Base-by-base conservation (phyloP, 2,329 filamentous ascomycete genomes). In the Paracoccidioides brasiliensis region DNA sequence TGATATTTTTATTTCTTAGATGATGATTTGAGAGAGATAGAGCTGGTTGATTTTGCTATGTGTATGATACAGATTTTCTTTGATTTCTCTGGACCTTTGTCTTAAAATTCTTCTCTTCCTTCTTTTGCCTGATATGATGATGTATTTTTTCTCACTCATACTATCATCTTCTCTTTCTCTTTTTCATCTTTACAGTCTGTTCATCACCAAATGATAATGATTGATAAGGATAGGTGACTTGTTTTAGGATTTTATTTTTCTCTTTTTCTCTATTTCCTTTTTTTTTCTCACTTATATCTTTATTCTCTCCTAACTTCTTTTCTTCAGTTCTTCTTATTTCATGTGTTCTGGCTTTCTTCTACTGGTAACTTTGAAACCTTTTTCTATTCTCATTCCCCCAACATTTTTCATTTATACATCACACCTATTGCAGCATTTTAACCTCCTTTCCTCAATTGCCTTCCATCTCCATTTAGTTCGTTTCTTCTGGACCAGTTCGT, bases 41-140 rank as follows among this genome's bases (percentile, higher is more conserved):
- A 10, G 40, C 14, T 12, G 10, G 35, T 37, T 37, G 35, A 6
- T 37, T 37, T 2, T 7, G 7, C 10, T 6, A 2, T 37, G 10
- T 55, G 44, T 59, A 55, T 54, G 59, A 62, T 61, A 22, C 22
- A 22, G 22, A 22, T 22, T 2, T 22, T 22, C 22, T 22, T 22
- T 22, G 22, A 59, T 59, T 57, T 56, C 55, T 58, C 56, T 56
- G 43, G 40, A 58, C 40, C 55, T 59, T 54, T 41, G 51, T 53
- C 22, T 22, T 22, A 22, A 22, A 22, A 22, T 22, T 22, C 22
- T 22, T 22, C 22, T 22, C 22, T 22, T 22, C 22, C 22, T 22
- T 22, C 22, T 22, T 22, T 22, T 22, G 22, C 22, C 2, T 22
- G 22, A 22, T 22, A 22, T 22, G 22, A 22, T 22, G 22, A 22